A percentile compares a stretch with the other conserved stretches of the same genome.
Conservation (phyloP, 1,284 basidiomycete genomes). For the Afroboletus lepidellus region DNA sequence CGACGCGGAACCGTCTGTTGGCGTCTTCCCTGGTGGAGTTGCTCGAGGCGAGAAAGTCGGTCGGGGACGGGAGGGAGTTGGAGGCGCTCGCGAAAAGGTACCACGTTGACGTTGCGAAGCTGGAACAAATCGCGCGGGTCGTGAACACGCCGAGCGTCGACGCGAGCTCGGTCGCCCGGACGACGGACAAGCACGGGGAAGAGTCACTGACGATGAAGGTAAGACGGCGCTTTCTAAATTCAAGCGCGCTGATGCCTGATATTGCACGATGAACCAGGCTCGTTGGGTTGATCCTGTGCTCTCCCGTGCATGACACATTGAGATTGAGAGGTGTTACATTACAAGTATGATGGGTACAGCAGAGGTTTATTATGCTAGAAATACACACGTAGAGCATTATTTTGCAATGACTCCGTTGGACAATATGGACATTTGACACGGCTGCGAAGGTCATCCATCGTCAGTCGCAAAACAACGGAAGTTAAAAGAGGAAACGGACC, state of each 20-base stretch:
- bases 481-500: conserved; percentile 52
- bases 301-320: neutral
- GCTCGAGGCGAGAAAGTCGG: conserved; percentile 65
- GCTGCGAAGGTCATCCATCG: conserved; percentile 37
- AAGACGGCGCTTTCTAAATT: conserved; percentile 19
- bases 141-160: conserved; percentile 74
- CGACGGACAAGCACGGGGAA: conserved; percentile 55
- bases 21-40: conserved; percentile 58
- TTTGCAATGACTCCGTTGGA: conserved; percentile 68
- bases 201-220: conserved; percentile 62
- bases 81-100: conserved; percentile 53
- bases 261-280: conserved; percentile 20
- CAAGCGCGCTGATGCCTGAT: neutral
- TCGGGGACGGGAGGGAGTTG: conserved; percentile 34
- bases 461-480: conserved; percentile 1
- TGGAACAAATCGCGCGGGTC: conserved; percentile 58
- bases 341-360: conserved; percentile 11
- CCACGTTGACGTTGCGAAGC: conserved; percentile 52
- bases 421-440: conserved; percentile 90
- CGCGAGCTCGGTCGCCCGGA: conserved; percentile 46
- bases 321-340: conserved; percentile 6
- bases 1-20: conserved; percentile 48
- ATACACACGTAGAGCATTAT: conserved; percentile 63
- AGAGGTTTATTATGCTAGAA: conserved; percentile 48
- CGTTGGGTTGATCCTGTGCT: conserved; percentile 29